Percentiles rank a stretch among this genome's conserved stretches.
Conservation (phyloP, 768 basidiomycete genomes). For the Erythrobasidium yunnanense region DNA sequence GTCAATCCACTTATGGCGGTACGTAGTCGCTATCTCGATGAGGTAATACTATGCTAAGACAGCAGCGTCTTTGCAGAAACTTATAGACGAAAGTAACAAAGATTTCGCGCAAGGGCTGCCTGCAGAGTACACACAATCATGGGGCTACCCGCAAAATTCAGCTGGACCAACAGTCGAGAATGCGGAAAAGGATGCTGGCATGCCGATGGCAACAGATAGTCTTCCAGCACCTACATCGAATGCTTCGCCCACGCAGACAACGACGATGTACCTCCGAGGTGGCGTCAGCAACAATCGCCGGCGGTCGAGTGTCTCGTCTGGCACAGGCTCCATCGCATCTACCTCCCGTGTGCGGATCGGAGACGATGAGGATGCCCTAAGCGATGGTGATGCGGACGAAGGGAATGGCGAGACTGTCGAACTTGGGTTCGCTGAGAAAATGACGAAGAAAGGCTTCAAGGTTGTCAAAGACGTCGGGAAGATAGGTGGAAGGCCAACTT, state of each 20-base stretch:
- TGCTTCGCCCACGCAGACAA: not conserved
- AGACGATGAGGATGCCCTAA: conserved; percentile 1
- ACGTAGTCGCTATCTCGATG: no score
- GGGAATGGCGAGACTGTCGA: conserved; percentile 49
- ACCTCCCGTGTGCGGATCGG: conserved; percentile 1
- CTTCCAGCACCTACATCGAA: no score
- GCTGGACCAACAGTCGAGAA: no score
- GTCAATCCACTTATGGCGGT: not conserved
- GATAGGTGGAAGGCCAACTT: conserved; percentile 31
- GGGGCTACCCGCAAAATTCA: no score
- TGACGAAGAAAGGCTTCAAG: conserved; percentile 44
- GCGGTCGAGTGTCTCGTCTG: conserved; percentile 12
- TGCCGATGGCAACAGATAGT: no score
- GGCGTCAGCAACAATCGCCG: conserved; percentile 2
- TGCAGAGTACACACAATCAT: no score
- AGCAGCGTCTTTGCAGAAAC: no score
- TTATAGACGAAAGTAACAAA: no score
- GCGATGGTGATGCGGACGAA: conserved; percentile 42
- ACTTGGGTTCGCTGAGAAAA: conserved; percentile 44
- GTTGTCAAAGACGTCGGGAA: conserved; percentile 34
- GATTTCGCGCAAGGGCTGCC: no score
- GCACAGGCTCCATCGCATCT: conserved; percentile 9
- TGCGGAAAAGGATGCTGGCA: no score
- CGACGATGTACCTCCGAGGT: not conserved
- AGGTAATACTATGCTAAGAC: no score